phyloP scores from a whole-genome alignment of 2,329 filamentous ascomycete genomes.

The Scedosporium minutisporum region DNA sequence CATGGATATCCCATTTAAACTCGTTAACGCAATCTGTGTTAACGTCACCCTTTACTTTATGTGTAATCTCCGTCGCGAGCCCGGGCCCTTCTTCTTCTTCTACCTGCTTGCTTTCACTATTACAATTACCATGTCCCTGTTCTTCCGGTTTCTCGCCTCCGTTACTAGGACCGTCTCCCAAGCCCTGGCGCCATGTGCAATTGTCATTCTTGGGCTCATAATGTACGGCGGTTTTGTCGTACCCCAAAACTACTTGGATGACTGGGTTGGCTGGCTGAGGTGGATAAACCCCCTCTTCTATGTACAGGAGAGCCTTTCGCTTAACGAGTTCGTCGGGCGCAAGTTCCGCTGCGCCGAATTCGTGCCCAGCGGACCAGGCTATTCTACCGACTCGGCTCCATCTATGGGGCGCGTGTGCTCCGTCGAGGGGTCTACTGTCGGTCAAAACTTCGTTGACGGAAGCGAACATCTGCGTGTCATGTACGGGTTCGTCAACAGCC shows the following conservation, averaged over 20 bases:
- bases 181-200: constrained; percentile 38
- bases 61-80: constrained; percentile 31
- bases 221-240: constrained; percentile 45
- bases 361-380: constrained; percentile 15
- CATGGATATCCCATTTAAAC: constrained; percentile 23
- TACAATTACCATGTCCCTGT: constrained; percentile 55
- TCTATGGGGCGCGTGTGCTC: constrained; percentile 31
- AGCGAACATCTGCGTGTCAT: constrained; percentile 33
- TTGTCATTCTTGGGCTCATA: constrained; percentile 41
- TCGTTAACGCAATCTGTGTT: constrained; percentile 22
- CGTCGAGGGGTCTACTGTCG: constrained; percentile 36
- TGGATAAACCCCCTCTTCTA: constrained; percentile 56
- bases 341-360: constrained; percentile 25
- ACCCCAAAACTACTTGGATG: constrained; percentile 20
- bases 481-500: constrained; percentile 35
- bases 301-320: constrained; percentile 21
- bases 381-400: constrained; percentile 14
- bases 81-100: constrained; percentile 57
- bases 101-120: constrained; percentile 48
- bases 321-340: constrained; percentile 13
- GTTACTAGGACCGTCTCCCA: constrained; percentile 39
- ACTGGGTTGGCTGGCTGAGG: constrained; percentile 45
- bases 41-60: constrained; percentile 33
- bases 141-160: constrained; percentile 40
- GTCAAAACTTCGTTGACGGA: constrained; percentile 33